phyloP scores from a whole-genome alignment of 2,329 filamentous ascomycete species.

The Sporothrix variecibatus region DNA sequence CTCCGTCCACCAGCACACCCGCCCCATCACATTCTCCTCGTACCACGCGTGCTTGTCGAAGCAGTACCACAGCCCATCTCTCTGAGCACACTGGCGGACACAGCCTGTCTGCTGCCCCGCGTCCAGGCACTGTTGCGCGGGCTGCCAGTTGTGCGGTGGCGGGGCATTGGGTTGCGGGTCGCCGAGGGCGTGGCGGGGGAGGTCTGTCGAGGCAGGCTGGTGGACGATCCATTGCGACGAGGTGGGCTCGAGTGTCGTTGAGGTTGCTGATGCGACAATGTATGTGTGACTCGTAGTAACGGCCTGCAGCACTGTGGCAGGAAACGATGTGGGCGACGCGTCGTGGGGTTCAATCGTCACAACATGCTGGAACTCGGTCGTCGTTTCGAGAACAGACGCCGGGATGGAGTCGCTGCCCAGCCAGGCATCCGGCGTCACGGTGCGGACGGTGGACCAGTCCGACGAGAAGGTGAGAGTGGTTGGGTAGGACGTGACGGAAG shows the following conservation, averaged over 20 bases:
- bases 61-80: conserved; percentile 21
- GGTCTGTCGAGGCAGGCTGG: background rate
- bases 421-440: background rate
- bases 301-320: conserved; percentile 5
- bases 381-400: background rate
- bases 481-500: conserved; percentile 18
- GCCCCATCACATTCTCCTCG: conserved; percentile 23
- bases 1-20: conserved; percentile 22
- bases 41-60: conserved; percentile 23
- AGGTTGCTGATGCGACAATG: background rate
- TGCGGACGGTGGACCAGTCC: background rate
- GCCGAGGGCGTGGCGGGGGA: background rate
- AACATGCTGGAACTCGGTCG: conserved; percentile 19
- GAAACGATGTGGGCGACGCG: conserved; percentile 13
- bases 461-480: conserved; percentile 21
- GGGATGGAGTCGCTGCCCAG: background rate
- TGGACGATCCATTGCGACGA: conserved; percentile 18
- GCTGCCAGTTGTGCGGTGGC: background rate
- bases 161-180: background rate
- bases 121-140: background rate
- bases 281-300: conserved; percentile 4
- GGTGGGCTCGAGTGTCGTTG: background rate
- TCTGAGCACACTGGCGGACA: conserved; percentile 19
- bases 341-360: conserved; percentile 9
- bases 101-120: background rate